Evolutionary conservation across 1,284 basidiomycete genomes (phyloP), one percentile per base, ranked within the genome.

Genomic region (Ustilago vetiveriae): DNA sequence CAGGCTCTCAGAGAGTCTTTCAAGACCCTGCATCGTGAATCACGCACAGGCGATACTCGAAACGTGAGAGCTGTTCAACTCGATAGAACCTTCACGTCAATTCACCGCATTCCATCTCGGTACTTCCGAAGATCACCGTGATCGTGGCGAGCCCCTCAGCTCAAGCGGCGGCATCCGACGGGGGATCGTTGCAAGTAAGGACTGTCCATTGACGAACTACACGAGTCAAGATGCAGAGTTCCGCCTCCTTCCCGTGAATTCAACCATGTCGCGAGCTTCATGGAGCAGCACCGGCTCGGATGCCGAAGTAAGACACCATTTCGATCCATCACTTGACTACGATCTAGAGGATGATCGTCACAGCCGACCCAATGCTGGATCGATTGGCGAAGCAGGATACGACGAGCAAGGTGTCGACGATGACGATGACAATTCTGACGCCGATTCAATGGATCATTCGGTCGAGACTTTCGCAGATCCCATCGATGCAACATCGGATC

Each of bases 221-320:
- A 3, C 4, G 19, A 21, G 3, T 11, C 49, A 41, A 22, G 23
- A 46, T 50, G 38, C 21, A 1, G 22, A 21, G 19, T 16, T 35
- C 27, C 4, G 17, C 40, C 3, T 23, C 24, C n/a, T 7, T 1
- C n/a, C 27, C 47, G 17, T 50, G 33, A 24, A 22, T 38, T 19
- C n/a, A n/a, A 41, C 35, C 30, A 63, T 63, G 59, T 56, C 59
- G 38, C 53, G 53, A 45, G 24, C 37, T 36, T 55, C 52, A n/a
- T 55, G 48, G 52, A 47, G 44, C 39, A 63, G 43, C 43, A 47
- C 49, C 33, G 48, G 59, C 52, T 63, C 59, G 23, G 59, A 56
- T 16, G 59, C 51, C 59, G 48, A 56, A 24, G 59, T 63, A 22
- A 52, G 23, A 39, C 59, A 52, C 37, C 39, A 51, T 19, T 63